phyloP scores from a whole-genome alignment of 345 rosid species.

The Nephelium lappaceum region DNA sequence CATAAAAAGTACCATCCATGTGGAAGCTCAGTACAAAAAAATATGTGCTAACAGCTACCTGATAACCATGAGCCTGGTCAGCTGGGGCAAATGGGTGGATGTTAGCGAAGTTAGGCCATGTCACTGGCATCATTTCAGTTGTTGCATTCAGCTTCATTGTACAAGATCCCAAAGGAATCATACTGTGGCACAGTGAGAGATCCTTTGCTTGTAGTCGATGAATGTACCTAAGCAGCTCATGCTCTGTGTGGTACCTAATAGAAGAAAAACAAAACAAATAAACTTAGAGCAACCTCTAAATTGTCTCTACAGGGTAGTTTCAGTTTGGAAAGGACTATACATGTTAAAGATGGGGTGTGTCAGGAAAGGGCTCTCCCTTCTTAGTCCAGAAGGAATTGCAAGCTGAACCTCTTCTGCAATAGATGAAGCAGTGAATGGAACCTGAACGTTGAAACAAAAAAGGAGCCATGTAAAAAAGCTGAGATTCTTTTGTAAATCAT shows the following conservation, averaged over 20 bases:
- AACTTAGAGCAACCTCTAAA: conserved; percentile 26
- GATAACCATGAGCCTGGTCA: conserved; percentile 87
- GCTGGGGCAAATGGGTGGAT: conserved; percentile 91
- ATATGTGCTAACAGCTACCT: conserved; percentile 47
- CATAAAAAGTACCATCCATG: neutral
- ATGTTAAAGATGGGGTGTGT: conserved; percentile 84
- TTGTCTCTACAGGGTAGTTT: conserved; percentile 16
- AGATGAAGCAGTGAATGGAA: conserved; percentile 82
- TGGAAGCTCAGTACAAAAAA: conserved; percentile 9
- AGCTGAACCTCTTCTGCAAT: conserved; percentile 80
- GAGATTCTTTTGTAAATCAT: conserved; percentile 16
- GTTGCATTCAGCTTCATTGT: conserved; percentile 99
- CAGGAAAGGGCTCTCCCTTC: conserved; percentile 78
- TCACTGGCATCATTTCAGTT: conserved; percentile 96
- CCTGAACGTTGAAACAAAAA: conserved; percentile 47
- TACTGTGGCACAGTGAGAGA: conserved; percentile 97
- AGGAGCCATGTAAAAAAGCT: neutral
- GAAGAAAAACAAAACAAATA: conserved; percentile 15
- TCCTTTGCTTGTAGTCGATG: conserved; percentile 82
- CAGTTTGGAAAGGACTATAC: conserved; percentile 42
- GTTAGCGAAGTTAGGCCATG: conserved; percentile 86
- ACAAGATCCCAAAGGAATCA: conserved; percentile 99
- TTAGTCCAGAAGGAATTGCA: conserved; percentile 68
- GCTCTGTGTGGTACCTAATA: conserved; percentile 88
- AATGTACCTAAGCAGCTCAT: conserved; percentile 87